Base-by-base conservation (phyloP, 2,329 filamentous ascomycete species). In the Hypoxylon sp. region DNA sequence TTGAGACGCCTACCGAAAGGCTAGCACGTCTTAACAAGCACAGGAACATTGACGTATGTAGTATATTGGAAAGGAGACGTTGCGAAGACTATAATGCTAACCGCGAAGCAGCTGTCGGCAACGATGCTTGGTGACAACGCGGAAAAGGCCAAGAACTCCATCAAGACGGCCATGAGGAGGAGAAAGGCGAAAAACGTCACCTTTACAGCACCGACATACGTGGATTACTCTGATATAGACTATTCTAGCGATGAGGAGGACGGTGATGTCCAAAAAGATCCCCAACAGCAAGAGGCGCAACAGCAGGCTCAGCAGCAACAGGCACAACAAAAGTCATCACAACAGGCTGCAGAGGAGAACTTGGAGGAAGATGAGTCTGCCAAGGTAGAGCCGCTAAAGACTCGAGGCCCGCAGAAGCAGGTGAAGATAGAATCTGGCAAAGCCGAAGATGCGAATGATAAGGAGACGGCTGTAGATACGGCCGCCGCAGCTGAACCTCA, bases 11-110 rank as follows among this genome's bases (percentile, higher is more conserved):
- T 2, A 97, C 94, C 13, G 95, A 99, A 79, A 85, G 95, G 72
- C 78, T 99, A 61, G 95, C 95, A 41, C 87, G 95, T 63, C 78
- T 98, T 63, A 99, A 99, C 76, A 99, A 99, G 77, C 95, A 99
- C 77, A 87, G 95, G 71, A 99, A 99, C 72, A 93, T 98, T 68
- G 95, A 99, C 79, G 92, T 96, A 84, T 64, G 91, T 63, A 55
- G n/a, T 31, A 18, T 31, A 40, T 17, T 3, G 7, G n/a, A 3
- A 15, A 15, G 27, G n/a, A n/a, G n/a, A n/a, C n/a, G 24, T 5
- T n/a, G 29, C 17, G 4, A 21, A 43, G 21, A 10, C 37, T n/a
- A 26, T 11, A 43, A 37, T 37, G 35, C 70, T 77, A 55, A 76
- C 71, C 62, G 31, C 62, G 54, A 29, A 72, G 45, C 72, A 87